Base-by-base conservation (phyloP, 2,329 filamentous ascomycete genomes). In the Penicillium hesseltinei region DNA sequence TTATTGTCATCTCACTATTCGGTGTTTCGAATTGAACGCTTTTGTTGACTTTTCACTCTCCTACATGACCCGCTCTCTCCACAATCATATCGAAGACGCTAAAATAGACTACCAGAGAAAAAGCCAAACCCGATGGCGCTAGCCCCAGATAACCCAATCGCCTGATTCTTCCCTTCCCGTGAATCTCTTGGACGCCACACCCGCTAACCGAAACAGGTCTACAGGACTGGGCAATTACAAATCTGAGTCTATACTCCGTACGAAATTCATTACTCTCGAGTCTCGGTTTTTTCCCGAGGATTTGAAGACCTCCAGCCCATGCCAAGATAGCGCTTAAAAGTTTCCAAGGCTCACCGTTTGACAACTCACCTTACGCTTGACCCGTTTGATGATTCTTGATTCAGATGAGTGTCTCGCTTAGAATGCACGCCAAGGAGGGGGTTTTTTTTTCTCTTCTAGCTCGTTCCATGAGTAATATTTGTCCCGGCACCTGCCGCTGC, bases 101-200 rank as follows among this genome's bases (percentile, higher is more conserved):
- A 52, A 51, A 38, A 23, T 33, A 19, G 10, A 54, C 10, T 35
- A 46, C 43, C 11, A 31, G 19, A 33, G 5, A 23, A 15, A 54
- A 54, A 40, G 19, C 36, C 17, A 49, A 48, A 9, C 2, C 11
- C 25, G 48, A n/a, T 43, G 29, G 51, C 33, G 31, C 10, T 44
- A 52, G 4, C 47, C 35, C 13, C 10, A 44, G 47, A 61, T 47
- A 59, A 57, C 51, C 58, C 60, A 59, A 61, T 61, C 50, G 60
- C 50, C 40, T 57, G 51, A 55, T 55, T 57, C 25, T 54, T 43
- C 51, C 54, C 11, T 52, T 49, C 47, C 50, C 50, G 51, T 13
- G n/a, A 44, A 40, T 39, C 35, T 44, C 40, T 46, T 36, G 43
- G 27, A 53, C 59, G 61, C 61, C 61, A 62, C 59, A 62, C 39